phyloP scores from a whole-genome alignment of 148 eudicot species.

The Persicaria tinctoria region DNA sequence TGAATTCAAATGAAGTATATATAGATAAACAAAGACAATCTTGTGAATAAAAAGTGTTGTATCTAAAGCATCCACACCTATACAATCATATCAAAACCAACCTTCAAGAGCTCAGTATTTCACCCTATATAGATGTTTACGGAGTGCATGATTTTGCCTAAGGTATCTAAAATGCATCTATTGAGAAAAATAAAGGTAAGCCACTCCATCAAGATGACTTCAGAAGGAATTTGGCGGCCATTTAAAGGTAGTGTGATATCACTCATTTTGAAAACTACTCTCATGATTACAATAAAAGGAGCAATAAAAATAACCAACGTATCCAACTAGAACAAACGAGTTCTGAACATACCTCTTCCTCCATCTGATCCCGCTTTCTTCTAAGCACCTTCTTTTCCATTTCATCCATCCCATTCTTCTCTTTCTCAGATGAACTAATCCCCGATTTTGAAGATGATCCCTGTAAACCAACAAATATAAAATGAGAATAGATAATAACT shows the following conservation, averaged over 20 bases:
- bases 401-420: slow-evolving; percentile 21
- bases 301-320: background rate
- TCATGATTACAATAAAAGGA: background rate
- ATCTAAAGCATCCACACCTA: background rate
- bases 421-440: slow-evolving; percentile 19
- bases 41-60: background rate
- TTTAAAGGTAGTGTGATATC: background rate
- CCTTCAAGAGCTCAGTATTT: background rate
- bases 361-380: slow-evolving; percentile 35
- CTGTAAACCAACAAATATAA: slow-evolving; percentile 13
- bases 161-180: background rate
- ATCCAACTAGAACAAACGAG: background rate
- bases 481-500: background rate
- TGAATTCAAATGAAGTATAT: background rate
- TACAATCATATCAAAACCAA: background rate
- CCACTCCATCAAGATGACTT: background rate
- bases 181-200: background rate
- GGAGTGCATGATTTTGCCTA: background rate
- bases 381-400: slow-evolving; percentile 19
- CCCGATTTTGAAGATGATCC: slow-evolving; percentile 19
- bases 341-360: slow-evolving; percentile 29
- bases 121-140: background rate
- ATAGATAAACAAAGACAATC: background rate
- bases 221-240: background rate
- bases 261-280: background rate